Base-by-base conservation (phyloP, 2,329 filamentous ascomycete genomes). In the Acrocalymma vagum region DNA sequence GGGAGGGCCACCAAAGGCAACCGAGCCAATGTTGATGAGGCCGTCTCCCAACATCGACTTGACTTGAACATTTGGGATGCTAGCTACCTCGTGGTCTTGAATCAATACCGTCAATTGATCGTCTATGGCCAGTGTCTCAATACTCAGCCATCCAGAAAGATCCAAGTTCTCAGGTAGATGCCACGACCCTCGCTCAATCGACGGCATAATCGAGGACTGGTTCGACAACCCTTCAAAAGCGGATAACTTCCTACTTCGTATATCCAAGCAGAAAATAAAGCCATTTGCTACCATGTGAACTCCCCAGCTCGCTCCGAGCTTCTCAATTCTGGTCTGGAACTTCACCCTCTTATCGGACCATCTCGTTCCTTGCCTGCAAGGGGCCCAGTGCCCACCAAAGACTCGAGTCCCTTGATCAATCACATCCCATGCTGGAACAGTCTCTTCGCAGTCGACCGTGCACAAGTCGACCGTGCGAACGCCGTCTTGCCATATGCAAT, bases 251-350 rank as follows among this genome's bases (percentile, higher is more conserved):
- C 16, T 26, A 9, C 32, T 18, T 11, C 16, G n/a, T 8, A 16
- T 28, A 17, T 47, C 44, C n/a, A 47, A 24, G 21, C 38, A 47
- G 27, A 47, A 42, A 7, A 47, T 47, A 26, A 47, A 32, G 13
- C 44, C 44, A 17, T 47, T 47, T 4, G 38, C 29, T n/a, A 47
- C 38, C 44, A 42, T 47, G 35, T 47, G 44, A 14, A 47, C 38
- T 6, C 30, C 44, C 44, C 44, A 47, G 17, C 44, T 47, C 16
- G 30, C 44, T 6, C 44, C 44, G 8, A 38, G 38, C 3, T 10
- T 9, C 16, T 42, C 30, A 11, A 42, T 29, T 1, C 22, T 34
- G 13, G 38, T 39, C 11, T 47, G 34, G n/a, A 47, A 47, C 13
- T 28, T 29, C 6, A 47, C 23, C 5, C 4, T 28, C 23, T 42